Percentiles rank a stretch among this genome's conserved stretches.
Evolutionary conservation across 2,329 filamentous ascomycete genomes (phyloP).

Genomic region (Fusarium dlaminii): DNA sequence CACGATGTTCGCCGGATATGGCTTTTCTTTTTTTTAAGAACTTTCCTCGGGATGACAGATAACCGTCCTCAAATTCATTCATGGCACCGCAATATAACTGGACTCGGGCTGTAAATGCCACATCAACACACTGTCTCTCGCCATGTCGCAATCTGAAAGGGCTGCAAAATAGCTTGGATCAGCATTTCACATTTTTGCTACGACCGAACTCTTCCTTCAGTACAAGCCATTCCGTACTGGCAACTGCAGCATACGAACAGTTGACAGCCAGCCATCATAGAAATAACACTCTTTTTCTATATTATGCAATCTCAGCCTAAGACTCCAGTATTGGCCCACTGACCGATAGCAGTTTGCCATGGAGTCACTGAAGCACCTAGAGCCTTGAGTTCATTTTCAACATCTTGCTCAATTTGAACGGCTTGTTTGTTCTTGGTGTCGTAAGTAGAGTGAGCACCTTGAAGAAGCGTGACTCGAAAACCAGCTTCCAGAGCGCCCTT

Average conservation of each 20-base stretch:
- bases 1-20: neutral
- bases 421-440: neutral
- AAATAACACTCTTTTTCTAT: neutral
- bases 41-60: neutral
- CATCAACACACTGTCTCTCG: neutral
- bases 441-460: slow-evolving; percentile 26
- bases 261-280: neutral
- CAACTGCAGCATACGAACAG: neutral
- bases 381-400: slow-evolving; percentile 1
- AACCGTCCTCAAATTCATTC: neutral
- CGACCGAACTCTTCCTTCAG: neutral
- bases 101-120: neutral
- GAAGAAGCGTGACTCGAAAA: slow-evolving; percentile 12
- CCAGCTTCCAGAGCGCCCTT: slow-evolving; percentile 22
- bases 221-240: neutral
- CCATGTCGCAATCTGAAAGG: too few relatives aligned
- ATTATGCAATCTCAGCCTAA: neutral
- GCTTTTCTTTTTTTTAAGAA: too few relatives aligned
- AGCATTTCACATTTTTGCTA: neutral
- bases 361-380: neutral
- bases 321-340: neutral
- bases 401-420: neutral
- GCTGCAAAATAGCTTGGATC: too few relatives aligned
- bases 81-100: too few relatives aligned
- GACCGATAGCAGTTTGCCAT: neutral